These are phyloP conservation scores for Aquilaria sinensis DNA, from an alignment of 345 rosid genomes.

Conservation along the genomic window DNA sequence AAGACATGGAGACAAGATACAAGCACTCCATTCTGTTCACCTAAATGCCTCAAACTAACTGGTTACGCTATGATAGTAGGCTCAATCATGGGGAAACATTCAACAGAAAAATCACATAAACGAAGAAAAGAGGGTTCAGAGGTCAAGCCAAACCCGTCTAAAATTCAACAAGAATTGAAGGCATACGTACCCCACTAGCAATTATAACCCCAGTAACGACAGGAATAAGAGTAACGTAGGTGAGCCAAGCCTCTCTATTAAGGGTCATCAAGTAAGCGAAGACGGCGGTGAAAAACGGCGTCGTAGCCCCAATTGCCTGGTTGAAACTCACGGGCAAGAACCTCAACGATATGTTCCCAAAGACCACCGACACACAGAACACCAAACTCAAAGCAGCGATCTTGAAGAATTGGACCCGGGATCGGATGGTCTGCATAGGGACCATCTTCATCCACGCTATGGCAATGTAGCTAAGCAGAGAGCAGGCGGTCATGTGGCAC, in stretches of 20 bases:
- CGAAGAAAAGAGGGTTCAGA: too few relatives aligned
- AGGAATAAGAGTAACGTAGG: slow-evolving; percentile 81
- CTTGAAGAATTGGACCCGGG: slow-evolving; percentile 82
- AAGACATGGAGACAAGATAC: too few relatives aligned
- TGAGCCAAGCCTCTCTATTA: slow-evolving; percentile 94
- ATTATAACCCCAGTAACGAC: slow-evolving; percentile 94
- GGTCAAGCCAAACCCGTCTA: background rate
- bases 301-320: slow-evolving; percentile 97
- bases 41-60: too few relatives aligned
- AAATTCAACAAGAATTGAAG: background rate
- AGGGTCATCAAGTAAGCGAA: slow-evolving; percentile 87
- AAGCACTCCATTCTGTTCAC: too few relatives aligned
- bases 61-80: too few relatives aligned
- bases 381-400: slow-evolving; percentile 83
- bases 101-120: too few relatives aligned
- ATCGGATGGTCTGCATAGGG: slow-evolving; percentile 96
- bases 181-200: slow-evolving; percentile 88
- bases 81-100: too few relatives aligned
- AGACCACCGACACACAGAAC: slow-evolving; percentile 93
- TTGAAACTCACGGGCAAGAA: slow-evolving; percentile 87
- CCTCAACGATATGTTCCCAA: slow-evolving; percentile 81
- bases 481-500: slow-evolving; percentile 99
- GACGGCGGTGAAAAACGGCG: slow-evolving; percentile 96
- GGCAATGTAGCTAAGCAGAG: slow-evolving; percentile 82
- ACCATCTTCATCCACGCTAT: slow-evolving; percentile 98